Evolutionary conservation across 2,329 filamentous ascomycete species (phyloP), one percentile per base, ranked within the genome.

Genomic region (Scedosporium boydii): DNA sequence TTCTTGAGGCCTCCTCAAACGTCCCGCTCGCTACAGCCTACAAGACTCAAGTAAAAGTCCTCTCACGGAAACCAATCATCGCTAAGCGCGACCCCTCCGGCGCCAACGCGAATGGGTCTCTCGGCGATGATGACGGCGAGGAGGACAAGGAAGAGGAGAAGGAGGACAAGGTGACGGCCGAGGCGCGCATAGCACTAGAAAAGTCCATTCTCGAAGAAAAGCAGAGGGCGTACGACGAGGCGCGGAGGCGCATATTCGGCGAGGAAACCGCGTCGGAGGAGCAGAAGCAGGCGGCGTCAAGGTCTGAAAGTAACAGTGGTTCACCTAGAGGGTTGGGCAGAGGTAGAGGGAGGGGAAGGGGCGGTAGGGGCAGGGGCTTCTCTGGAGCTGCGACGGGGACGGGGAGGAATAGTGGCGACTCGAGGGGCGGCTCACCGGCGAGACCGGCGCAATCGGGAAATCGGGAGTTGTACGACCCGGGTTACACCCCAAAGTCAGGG

Each of bases 221-320:
- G 77, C 90, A 96, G 77, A 87, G 87, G 63, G 89, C 89, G 64
- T 97, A 97, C 72, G 90, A 96, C 65, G 92, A 96, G 76, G 90
- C 87, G 5, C 83, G 93, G 34, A 91, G 93, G 68, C 89, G 92
- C 72, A 87, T 97, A 62, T 93, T 97, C 73, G 92, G 92, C 21
- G 85, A 84, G 34, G 48, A 63, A 4, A 69, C 70, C 27, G 61
- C 53, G 34, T 65, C 21, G 23, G 62, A 44, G 12, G 23, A 56
- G 12, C 58, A 59, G n/a, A 18, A 57, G 58, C 48, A 6, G 75
- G 82, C 21, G 74, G 80, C 6, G 79, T 76, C 2, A 74, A 77
- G 62, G 74, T 72, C 67, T 69, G 75, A n/a, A 72, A 80, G 34
- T 75, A 78, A 55, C 77, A 79, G 34, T 71, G 74, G 66, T 64